These are phyloP conservation scores for Dioszegia aurantiaca DNA, from an alignment of 768 basidiomycete genomes.

Conservation along the genomic window DNA sequence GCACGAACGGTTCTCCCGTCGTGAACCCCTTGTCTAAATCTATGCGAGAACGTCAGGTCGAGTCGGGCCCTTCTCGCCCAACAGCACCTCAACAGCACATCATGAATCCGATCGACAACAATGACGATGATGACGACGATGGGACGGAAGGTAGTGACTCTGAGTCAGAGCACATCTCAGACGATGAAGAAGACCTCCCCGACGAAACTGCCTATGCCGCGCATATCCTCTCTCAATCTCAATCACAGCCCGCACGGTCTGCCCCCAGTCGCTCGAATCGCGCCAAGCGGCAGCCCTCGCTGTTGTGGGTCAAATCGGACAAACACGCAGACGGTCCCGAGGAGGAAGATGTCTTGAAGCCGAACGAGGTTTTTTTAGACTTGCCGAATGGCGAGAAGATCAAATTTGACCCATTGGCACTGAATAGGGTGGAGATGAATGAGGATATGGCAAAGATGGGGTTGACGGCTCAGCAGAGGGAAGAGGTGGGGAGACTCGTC, in stretches of 20 bases:
- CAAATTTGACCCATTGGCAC: slow-evolving; percentile 79
- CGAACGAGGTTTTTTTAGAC: slow-evolving; percentile 1
- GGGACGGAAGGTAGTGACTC: slow-evolving; percentile 17
- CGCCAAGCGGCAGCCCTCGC: slow-evolving; percentile 38
- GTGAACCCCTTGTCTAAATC: slow-evolving; percentile 61
- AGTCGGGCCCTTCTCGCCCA: background rate
- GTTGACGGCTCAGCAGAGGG: slow-evolving; percentile 27
- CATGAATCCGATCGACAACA: no score
- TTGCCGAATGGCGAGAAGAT: slow-evolving; percentile 69
- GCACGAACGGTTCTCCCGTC: slow-evolving; percentile 77
- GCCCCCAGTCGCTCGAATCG: slow-evolving; percentile 2
- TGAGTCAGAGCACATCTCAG: background rate
- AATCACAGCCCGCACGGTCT: slow-evolving; percentile 2
- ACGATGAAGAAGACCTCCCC: slow-evolving; percentile 41
- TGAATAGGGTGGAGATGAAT: slow-evolving; percentile 55
- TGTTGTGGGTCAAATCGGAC: slow-evolving; percentile 45
- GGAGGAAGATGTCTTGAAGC: background rate
- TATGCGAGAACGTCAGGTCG: background rate
- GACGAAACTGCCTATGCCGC: slow-evolving; percentile 42
- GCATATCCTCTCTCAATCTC: slow-evolving; percentile 25
- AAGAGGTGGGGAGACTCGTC: slow-evolving; percentile 49
- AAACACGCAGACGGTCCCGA: background rate
- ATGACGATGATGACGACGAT: slow-evolving; percentile 15
- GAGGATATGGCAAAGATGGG: slow-evolving; percentile 60
- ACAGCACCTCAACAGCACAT: background rate